Evolutionary conservation across 768 basidiomycete species (phyloP).

Genomic region (Mycena venus): DNA sequence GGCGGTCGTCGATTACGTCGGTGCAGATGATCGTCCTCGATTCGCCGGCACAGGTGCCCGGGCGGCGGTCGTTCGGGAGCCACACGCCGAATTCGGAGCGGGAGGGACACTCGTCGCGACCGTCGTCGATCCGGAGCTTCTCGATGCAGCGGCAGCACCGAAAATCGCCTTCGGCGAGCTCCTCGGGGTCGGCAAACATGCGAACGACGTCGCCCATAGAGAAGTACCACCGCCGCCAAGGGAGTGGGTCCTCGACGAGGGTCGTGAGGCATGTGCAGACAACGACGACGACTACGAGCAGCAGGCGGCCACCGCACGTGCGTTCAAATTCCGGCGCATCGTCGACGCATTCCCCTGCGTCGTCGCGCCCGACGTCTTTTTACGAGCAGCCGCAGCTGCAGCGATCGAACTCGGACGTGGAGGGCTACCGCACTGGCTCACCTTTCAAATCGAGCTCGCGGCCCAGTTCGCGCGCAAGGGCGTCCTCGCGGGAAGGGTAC

Average conservation of each 20-base stretch:
- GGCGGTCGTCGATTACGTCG: conserved; percentile 70
- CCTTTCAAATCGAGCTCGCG: conserved; percentile 69
- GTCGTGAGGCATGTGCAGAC: conserved; percentile 77
- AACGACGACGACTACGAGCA: conserved; percentile 40
- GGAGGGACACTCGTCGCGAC: conserved; percentile 83
- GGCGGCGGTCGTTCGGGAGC: conserved; percentile 80
- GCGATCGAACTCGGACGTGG: conserved; percentile 66
- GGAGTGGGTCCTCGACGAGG: conserved; percentile 87
- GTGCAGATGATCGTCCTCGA: conserved; percentile 69
- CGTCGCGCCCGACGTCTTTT: conserved; percentile 83
- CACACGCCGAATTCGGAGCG: conserved; percentile 92
- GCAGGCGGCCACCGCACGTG: conserved; percentile 63
- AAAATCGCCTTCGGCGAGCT: conserved; percentile 84
- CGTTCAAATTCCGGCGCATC: conserved; percentile 85
- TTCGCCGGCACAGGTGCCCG: conserved; percentile 67
- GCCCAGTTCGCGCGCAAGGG: conserved; percentile 61
- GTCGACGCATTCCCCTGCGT: conserved; percentile 80
- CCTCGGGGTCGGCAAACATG: conserved; percentile 74
- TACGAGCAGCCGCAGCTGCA: conserved; percentile 62
- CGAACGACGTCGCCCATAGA: conserved; percentile 86
- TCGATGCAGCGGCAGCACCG: conserved; percentile 74
- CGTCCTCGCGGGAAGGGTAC: conserved; percentile 51
- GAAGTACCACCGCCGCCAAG: conserved; percentile 81
- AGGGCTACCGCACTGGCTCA: conserved; percentile 72
- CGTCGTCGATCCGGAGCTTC: conserved; percentile 89